phyloP scores from a whole-genome alignment of 1,139 yeast genomes.

The Protomyces lactucae-debilis region DNA sequence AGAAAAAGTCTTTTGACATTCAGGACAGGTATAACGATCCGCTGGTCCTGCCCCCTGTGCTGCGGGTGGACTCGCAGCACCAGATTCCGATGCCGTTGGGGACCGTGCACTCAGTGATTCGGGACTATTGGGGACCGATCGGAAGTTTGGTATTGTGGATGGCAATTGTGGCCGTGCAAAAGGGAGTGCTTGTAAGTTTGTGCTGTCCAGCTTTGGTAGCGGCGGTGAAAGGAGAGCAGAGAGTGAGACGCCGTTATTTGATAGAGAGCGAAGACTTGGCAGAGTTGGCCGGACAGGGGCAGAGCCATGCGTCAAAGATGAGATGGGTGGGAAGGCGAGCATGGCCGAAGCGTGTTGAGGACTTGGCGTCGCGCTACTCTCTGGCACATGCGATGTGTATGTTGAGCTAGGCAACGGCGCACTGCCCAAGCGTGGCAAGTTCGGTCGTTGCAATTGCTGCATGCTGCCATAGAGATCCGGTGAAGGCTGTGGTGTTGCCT shows the following conservation, averaged over 20 bases:
- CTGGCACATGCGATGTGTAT: neutral
- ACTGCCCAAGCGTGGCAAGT: neutral
- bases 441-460: neutral
- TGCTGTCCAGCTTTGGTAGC: neutral
- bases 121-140: neutral
- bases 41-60: neutral
- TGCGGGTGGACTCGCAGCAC: neutral
- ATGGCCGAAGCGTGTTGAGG: neutral
- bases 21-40: conserved; percentile 48
- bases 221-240: neutral
- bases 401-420: neutral
- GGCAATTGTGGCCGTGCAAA: neutral
- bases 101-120: neutral
- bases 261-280: neutral
- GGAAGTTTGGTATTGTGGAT: neutral
- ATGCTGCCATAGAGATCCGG: neutral
- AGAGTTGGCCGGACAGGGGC: neutral
- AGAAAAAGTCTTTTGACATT: conserved; percentile 73
- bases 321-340: neutral
- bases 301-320: neutral
- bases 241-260: neutral
- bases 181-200: neutral
- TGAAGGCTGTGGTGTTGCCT: conserved; percentile 16
- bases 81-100: neutral
- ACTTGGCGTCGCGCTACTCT: neutral